Evolutionary conservation across 306 rosid species (phyloP), one percentile per base, ranked within the genome.

Genomic region (Prunus fruticosa): DNA sequence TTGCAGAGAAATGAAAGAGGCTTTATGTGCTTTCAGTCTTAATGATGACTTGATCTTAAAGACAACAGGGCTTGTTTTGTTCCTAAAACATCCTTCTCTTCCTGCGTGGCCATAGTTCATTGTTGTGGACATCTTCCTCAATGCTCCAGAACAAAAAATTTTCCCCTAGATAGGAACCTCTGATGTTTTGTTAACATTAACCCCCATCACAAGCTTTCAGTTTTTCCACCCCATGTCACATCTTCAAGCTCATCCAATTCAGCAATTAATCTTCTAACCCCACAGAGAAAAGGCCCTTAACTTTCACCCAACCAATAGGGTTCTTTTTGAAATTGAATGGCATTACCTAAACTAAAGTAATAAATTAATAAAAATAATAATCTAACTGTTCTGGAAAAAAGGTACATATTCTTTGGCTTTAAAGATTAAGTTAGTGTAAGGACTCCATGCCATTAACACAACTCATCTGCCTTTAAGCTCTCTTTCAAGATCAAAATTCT

Each of bases 101-200:
- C 52, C 52, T 13, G 15, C 51, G 3, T 19, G 72, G 18, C 28
- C 71, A 5, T 41, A 67, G 57, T 25, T 68, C 20, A 47, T 23
- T 23, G 16, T 14, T 47, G 57, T 23, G 56, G 57, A 66, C 51
- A 12, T n/a, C 43, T 18, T 71, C 41, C 50, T 69, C 71, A 70
- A 68, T 16, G 32, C 49, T 67, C 72, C 79, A 64, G 60, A 61
- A 61, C 47, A 80, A 80, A 6, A 68, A 22, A n/a, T 6, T 28
- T 49, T 49, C 16, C 14, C 53, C 3, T 23, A 38, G 77, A 81
- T 30, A 70, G 34, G 61, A 19, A 70, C 62, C 2, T 41, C 14
- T 67, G 20, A 8, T 64, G 79, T 28, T 69, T 45, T 18, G 69
- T 43, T 75, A 69, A 4, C 73, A 53, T 81, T 80, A 43, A 69